A percentile compares a stretch with the other conserved stretches of the same genome.
These are phyloP conservation scores for Chaetomium sp. DNA, from an alignment of 2,329 filamentous ascomycete genomes.

Conservation along the genomic window DNA sequence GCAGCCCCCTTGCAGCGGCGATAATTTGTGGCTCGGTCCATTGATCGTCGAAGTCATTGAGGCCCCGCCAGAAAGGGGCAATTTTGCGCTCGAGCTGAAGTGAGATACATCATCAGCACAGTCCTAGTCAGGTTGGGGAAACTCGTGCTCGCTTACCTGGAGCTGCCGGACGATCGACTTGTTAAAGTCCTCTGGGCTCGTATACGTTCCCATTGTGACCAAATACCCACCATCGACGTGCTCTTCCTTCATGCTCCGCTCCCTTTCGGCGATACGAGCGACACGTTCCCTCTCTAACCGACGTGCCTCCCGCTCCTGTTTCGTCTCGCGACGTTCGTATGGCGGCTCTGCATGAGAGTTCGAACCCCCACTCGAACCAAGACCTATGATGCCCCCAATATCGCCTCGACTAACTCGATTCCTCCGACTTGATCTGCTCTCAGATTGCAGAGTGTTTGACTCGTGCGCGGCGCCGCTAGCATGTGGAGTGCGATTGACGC, in stretches of 20 bases:
- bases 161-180: conserved; percentile 82
- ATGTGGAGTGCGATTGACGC: conserved; percentile 22
- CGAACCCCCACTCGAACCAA: conserved; percentile 33
- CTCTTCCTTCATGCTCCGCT: conserved; percentile 85
- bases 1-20: conserved; percentile 75
- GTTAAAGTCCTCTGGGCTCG: conserved; percentile 86
- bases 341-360: conserved; percentile 36
- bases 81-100: conserved; percentile 80
- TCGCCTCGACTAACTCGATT: conserved; percentile 38
- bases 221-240: conserved; percentile 90
- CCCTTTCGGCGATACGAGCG: conserved; percentile 72
- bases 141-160: conserved; percentile 54
- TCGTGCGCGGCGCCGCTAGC: conserved; percentile 16
- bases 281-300: conserved; percentile 75
- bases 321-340: conserved; percentile 72
- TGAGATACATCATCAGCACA: conserved; percentile 11
- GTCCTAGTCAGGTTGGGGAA: neutral
- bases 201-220: conserved; percentile 91
- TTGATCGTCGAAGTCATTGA: conserved; percentile 79
- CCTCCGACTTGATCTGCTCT: conserved; percentile 23
- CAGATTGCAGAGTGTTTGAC: conserved; percentile 18
- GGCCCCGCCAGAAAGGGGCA: conserved; percentile 90
- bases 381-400: conserved; percentile 39
- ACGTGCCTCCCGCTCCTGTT: conserved; percentile 82
- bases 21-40: conserved; percentile 97